A percentile compares a stretch with the other conserved stretches of the same genome.
phyloP scores from a whole-genome alignment of 2,329 filamentous ascomycete genomes.

The Penicillium sp. region DNA sequence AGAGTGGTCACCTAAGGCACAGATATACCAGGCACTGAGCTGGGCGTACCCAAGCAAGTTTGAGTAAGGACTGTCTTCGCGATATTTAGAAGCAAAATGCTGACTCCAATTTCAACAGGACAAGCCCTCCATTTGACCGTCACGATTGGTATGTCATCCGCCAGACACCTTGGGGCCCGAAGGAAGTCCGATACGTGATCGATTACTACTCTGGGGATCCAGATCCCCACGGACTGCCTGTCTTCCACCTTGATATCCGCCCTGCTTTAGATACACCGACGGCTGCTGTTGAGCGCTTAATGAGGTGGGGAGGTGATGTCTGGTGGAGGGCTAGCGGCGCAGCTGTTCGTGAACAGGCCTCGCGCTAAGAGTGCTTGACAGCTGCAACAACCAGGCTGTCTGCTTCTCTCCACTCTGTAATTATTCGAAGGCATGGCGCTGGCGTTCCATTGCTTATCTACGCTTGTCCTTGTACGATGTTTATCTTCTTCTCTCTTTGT shows the following conservation, averaged over 20 bases:
- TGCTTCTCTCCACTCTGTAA: constrained; percentile 28
- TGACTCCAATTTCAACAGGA: constrained; percentile 48
- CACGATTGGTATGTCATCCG: constrained; percentile 96
- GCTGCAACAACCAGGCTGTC: constrained; percentile 8
- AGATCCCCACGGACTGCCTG: constrained; percentile 82
- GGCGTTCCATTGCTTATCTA: constrained; percentile 25
- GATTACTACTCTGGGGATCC: constrained; percentile 89
- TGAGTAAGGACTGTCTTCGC: constrained; percentile 54
- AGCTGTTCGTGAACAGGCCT: constrained; percentile 45
- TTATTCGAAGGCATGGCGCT: constrained; percentile 25
- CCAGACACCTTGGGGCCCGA: constrained; percentile 63
- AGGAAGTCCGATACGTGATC: constrained; percentile 90
- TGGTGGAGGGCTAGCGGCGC: constrained; percentile 89
- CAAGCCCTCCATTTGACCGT: constrained; percentile 87
- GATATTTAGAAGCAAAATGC: constrained; percentile 1
- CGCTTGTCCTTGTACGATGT: constrained; percentile 9
- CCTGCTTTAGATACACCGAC: constrained; percentile 81
- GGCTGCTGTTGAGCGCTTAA: constrained; percentile 74
- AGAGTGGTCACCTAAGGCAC: constrained; percentile 88
- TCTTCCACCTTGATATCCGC: constrained; percentile 93
- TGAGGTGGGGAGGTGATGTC: constrained; percentile 88
- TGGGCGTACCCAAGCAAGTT: constrained; percentile 78
- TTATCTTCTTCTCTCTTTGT: constrained; percentile 10
- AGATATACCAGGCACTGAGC: constrained; percentile 76
- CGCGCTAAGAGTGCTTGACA: background rate